These are phyloP conservation scores for Collybia mongolica DNA, from an alignment of 768 basidiomycete genomes.

Conservation along the genomic window DNA sequence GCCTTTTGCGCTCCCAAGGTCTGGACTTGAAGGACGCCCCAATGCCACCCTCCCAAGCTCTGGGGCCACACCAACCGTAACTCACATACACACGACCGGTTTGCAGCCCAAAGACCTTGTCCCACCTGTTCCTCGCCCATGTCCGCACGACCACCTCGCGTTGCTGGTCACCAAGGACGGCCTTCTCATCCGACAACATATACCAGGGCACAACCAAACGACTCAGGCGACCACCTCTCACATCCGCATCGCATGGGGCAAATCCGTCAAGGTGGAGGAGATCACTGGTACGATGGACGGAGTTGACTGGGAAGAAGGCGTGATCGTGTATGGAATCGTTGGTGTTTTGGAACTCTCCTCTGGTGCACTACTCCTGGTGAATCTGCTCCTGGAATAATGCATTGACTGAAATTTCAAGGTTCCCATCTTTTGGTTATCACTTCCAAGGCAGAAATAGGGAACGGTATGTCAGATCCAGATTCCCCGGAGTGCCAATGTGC, in stretches of 20 bases:
- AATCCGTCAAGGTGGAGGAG: slow-evolving; percentile 52
- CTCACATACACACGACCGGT: slow-evolving; percentile 22
- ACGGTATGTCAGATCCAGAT: slow-evolving; percentile 43
- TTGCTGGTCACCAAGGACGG: slow-evolving; percentile 58
- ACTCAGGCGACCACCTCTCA: slow-evolving; percentile 30
- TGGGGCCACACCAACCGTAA: slow-evolving; percentile 4
- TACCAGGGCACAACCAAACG: slow-evolving; percentile 21
- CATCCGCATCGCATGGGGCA: slow-evolving; percentile 58
- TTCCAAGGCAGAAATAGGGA: slow-evolving; percentile 59
- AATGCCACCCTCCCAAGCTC: slow-evolving; percentile 9
- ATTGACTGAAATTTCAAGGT: slow-evolving; percentile 35
- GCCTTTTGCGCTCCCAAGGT: slow-evolving; percentile 25
- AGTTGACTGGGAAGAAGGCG: slow-evolving; percentile 50
- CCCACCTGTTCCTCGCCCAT: slow-evolving; percentile 74
- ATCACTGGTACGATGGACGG: slow-evolving; percentile 27
- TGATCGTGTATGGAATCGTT: slow-evolving; percentile 73
- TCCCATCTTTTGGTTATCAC: slow-evolving; percentile 78
- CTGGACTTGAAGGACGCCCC: slow-evolving; percentile 9
- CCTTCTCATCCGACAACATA: slow-evolving; percentile 64
- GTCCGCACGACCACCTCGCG: slow-evolving; percentile 68
- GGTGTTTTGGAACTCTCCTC: slow-evolving; percentile 73
- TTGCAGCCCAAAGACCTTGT: slow-evolving; percentile 66
- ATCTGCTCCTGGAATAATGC: background rate
- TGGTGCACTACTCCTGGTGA: slow-evolving; percentile 40
- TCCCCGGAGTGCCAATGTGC: background rate